phyloP scores from a whole-genome alignment of 2,329 filamentous ascomycete species.

The Pyrenophora graminea region DNA sequence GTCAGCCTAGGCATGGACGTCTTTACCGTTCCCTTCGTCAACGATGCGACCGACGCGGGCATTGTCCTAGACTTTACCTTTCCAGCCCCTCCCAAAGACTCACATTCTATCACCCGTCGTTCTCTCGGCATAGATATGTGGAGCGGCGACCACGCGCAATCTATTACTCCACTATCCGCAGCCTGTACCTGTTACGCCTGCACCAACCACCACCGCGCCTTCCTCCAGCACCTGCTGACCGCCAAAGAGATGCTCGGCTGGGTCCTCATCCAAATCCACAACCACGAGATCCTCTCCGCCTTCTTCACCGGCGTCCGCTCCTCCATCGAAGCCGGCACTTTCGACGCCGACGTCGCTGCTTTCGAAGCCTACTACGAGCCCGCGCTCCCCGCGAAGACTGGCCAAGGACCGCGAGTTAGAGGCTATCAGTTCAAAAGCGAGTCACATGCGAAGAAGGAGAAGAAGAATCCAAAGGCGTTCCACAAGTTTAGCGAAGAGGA shows the following conservation, averaged over 20 bases:
- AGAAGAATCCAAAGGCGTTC: constrained; percentile 42
- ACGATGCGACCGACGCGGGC: constrained; percentile 76
- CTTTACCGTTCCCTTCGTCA: constrained; percentile 76
- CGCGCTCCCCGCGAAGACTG: constrained; percentile 73
- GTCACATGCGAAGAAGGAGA: constrained; percentile 34
- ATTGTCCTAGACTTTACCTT: constrained; percentile 83
- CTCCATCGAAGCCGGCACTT: constrained; percentile 63
- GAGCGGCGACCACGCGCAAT: constrained; percentile 61
- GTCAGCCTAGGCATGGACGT: constrained; percentile 79
- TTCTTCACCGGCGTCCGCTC: constrained; percentile 76
- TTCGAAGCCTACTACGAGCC: constrained; percentile 73
- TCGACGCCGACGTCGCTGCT: constrained; percentile 56
- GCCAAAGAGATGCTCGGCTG: constrained; percentile 97
- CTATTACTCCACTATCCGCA: constrained; percentile 63
- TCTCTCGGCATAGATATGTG: constrained; percentile 79
- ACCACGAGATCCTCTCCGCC: constrained; percentile 70
- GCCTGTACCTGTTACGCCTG: constrained; percentile 84
- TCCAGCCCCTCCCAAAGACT: constrained; percentile 49
- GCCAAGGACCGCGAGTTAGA: constrained; percentile 66
- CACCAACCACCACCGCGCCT: constrained; percentile 80
- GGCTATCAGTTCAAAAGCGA: constrained; percentile 42
- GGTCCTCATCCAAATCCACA: constrained; percentile 91
- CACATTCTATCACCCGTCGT: constrained; percentile 18
- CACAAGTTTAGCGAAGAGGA: constrained; percentile 33
- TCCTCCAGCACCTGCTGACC: constrained; percentile 80